Evolutionary conservation across 139 green algal genomes (phyloP).

Genomic region (Pseudopediastrum boryanum): DNA sequence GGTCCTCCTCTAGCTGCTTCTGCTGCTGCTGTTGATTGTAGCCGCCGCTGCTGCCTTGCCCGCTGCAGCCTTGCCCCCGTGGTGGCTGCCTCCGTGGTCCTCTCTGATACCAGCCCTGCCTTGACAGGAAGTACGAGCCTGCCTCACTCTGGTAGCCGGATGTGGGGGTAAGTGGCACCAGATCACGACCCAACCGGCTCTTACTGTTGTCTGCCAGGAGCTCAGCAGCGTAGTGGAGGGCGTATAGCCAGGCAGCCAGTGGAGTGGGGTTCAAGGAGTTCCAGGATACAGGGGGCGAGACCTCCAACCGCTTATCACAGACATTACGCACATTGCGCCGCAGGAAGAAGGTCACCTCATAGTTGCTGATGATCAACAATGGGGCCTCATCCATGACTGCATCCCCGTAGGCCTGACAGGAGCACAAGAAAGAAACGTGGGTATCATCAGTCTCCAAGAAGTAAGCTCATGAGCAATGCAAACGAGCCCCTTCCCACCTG

Average conservation of each 20-base stretch:
- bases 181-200: too few relatives aligned
- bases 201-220: too few relatives aligned
- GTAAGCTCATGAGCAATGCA: background rate
- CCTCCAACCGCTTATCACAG: conserved; percentile 20
- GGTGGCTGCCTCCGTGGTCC: too few relatives aligned
- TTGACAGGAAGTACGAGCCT: too few relatives aligned
- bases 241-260: conserved; percentile 32
- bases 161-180: too few relatives aligned
- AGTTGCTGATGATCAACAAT: conserved; percentile 29
- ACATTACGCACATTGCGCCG: conserved; percentile 19
- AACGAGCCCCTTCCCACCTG: background rate
- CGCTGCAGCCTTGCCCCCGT: too few relatives aligned
- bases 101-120: too few relatives aligned
- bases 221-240: too few relatives aligned
- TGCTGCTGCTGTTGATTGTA: too few relatives aligned
- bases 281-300: conserved; percentile 29
- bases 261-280: conserved; percentile 19
- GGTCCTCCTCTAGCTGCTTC: too few relatives aligned
- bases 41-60: too few relatives aligned
- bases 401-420: conserved; percentile 30
- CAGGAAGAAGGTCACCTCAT: conserved; percentile 37
- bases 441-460: background rate
- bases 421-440: background rate
- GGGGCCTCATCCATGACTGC: conserved; percentile 41
- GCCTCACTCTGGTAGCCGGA: too few relatives aligned